Evolutionary conservation across 345 rosid genomes (phyloP).

Genomic region (Aethionema arabicum): DNA sequence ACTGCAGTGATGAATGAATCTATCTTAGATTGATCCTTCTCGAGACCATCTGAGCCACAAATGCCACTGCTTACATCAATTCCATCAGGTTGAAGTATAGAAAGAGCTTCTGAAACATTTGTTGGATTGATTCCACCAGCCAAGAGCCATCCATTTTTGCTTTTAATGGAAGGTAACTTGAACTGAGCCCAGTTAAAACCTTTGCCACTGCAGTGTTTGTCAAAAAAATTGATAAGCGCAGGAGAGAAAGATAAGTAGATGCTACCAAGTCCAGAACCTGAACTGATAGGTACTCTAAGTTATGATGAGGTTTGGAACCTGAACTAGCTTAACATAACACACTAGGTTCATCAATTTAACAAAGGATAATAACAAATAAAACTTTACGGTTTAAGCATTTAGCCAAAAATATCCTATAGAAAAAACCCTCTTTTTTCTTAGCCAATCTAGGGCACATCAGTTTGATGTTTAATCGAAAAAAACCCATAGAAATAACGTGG

Average conservation of each 20-base stretch:
- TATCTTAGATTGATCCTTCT: constrained; percentile 57
- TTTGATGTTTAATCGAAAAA: too few species aligned
- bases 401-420: too few species aligned
- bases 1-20: constrained; percentile 61
- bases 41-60: constrained; percentile 66
- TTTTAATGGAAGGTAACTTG: constrained; percentile 57
- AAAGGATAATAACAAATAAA: too few species aligned
- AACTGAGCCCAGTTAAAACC: constrained; percentile 76
- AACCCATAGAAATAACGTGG: too few species aligned
- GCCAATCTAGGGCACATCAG: too few species aligned
- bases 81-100: constrained; percentile 62
- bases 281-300: background rate
- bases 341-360: background rate
- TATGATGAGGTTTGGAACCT: background rate
- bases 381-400: too few species aligned
- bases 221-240: background rate
- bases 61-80: constrained; percentile 88
- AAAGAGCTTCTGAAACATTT: constrained; percentile 63
- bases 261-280: background rate
- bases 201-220: constrained; percentile 59
- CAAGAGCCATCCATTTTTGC: constrained; percentile 85
- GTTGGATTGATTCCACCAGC: constrained; percentile 81
- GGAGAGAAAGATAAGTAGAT: constrained; percentile 5
- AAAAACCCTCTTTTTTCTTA: too few species aligned
- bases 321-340: background rate